Conservation (phyloP, 2,329 filamentous ascomycete genomes). For the Berkeleyomyces basicola region DNA sequence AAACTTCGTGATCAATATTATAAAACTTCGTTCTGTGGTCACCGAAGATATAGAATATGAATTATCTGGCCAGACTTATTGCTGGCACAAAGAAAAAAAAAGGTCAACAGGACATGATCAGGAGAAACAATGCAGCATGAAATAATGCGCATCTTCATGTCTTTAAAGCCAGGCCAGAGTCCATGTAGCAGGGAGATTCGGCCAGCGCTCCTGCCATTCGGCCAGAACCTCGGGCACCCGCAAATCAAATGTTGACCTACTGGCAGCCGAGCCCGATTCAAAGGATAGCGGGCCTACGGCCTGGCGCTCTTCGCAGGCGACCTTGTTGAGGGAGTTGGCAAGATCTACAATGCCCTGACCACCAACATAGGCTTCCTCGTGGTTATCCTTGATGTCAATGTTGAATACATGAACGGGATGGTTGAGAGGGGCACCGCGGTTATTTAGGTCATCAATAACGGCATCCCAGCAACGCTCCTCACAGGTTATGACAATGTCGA, state of each 20-base stretch:
- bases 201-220: constrained; percentile 90
- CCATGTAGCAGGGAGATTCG: constrained; percentile 80
- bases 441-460: constrained; percentile 82
- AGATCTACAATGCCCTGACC: constrained; percentile 85
- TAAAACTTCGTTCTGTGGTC: constrained; percentile 7
- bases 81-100: background rate
- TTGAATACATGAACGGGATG: constrained; percentile 95
- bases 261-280: constrained; percentile 49
- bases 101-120: background rate
- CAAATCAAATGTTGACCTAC: constrained; percentile 72
- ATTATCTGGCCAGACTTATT: background rate
- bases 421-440: constrained; percentile 72
- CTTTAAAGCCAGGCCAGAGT: constrained; percentile 79
- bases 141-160: background rate
- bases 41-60: constrained; percentile 1
- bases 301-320: constrained; percentile 60
- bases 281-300: constrained; percentile 47
- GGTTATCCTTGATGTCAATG: constrained; percentile 95
- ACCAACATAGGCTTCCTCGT: constrained; percentile 84
- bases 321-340: constrained; percentile 67
- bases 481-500: constrained; percentile 91
- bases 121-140: background rate
- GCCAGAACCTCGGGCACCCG: constrained; percentile 81
- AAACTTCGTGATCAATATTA: background rate
- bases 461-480: constrained; percentile 98